These are phyloP conservation scores for Alternaria infectoria DNA, from an alignment of 2,329 filamentous ascomycete genomes.

Conservation along the genomic window DNA sequence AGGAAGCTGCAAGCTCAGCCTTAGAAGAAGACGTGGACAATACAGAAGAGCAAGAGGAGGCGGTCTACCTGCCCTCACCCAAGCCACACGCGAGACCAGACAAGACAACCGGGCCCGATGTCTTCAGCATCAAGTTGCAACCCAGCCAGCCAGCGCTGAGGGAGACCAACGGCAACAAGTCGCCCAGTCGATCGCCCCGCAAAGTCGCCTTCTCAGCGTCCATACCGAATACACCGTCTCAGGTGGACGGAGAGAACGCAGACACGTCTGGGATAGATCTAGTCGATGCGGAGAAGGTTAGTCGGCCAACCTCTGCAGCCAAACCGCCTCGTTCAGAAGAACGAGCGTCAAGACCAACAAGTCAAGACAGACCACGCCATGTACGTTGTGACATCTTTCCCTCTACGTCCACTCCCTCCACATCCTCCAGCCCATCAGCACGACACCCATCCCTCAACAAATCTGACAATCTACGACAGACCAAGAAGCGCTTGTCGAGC, in stretches of 20 bases:
- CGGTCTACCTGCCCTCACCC: conserved; percentile 30
- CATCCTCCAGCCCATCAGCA: conserved; percentile 7
- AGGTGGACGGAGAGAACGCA: conserved; percentile 41
- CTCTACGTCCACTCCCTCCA: conserved; percentile 19
- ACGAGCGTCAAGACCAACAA: conserved; percentile 23
- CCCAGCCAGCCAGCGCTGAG: conserved; percentile 39
- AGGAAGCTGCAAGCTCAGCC: conserved; percentile 34
- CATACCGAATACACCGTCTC: conserved; percentile 42
- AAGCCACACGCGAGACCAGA: conserved; percentile 25
- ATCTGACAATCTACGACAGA: conserved; percentile 42
- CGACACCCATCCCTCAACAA: conserved; percentile 4
- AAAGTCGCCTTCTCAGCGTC: conserved; percentile 49
- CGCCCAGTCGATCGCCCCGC: conserved; percentile 45
- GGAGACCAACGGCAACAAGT: conserved; percentile 47
- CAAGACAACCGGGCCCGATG: conserved; percentile 30
- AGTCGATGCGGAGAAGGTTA: conserved; percentile 26
- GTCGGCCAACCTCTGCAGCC: conserved; percentile 21
- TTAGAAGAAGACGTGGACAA: conserved; percentile 40
- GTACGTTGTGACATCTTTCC: conserved; percentile 46
- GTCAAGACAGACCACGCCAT: conserved; percentile 41
- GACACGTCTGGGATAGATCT: conserved; percentile 37
- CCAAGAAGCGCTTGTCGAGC: conserved; percentile 48
- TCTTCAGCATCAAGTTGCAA: conserved; percentile 45
- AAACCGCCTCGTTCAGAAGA: conserved; percentile 25
- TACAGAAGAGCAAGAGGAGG: conserved; percentile 13